Evolutionary conservation across 1,284 basidiomycete species (phyloP).

Genomic region (Boletus sp.): DNA sequence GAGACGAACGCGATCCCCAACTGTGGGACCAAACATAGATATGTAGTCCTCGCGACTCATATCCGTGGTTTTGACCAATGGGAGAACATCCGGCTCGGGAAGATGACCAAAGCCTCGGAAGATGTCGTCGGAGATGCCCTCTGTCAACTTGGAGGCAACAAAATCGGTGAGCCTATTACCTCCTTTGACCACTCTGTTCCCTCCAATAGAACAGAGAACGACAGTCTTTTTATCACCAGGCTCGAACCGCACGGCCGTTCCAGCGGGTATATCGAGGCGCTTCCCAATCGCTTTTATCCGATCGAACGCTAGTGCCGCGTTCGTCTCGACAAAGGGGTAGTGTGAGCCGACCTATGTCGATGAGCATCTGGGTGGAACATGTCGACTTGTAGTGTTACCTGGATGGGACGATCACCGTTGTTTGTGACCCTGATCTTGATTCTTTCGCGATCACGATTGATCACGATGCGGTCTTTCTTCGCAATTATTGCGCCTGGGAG

Average conservation of each 20-base stretch:
- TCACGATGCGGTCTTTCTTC: slow-evolving; percentile 63
- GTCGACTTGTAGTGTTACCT: slow-evolving; percentile 46
- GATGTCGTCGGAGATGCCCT: slow-evolving; percentile 11
- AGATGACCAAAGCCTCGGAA: slow-evolving; percentile 58
- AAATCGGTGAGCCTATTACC: slow-evolving; percentile 76
- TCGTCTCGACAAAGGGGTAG: slow-evolving; percentile 93
- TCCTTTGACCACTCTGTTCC: slow-evolving; percentile 70
- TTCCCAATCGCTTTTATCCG: slow-evolving; percentile 79
- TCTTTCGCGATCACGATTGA: slow-evolving; percentile 74
- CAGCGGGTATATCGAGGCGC: slow-evolving; percentile 89
- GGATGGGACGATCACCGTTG: slow-evolving; percentile 92
- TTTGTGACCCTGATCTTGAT: slow-evolving; percentile 83
- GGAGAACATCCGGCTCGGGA: slow-evolving; percentile 56
- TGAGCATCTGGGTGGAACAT: slow-evolving; percentile 1
- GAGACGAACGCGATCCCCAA: slow-evolving; percentile 85
- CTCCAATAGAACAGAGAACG: slow-evolving; percentile 78
- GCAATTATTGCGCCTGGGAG: slow-evolving; percentile 77
- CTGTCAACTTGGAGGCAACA: slow-evolving; percentile 33
- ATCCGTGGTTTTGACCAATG: slow-evolving; percentile 48
- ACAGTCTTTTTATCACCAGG: slow-evolving; percentile 90
- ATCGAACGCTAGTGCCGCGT: slow-evolving; percentile 81
- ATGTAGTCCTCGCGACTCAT: slow-evolving; percentile 73
- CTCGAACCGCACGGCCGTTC: slow-evolving; percentile 96
- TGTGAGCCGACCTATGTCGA: slow-evolving; percentile 78
- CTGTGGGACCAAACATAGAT: slow-evolving; percentile 94